phyloP scores from a whole-genome alignment of 805 yeast species.

The Lachancea fermentati region DNA sequence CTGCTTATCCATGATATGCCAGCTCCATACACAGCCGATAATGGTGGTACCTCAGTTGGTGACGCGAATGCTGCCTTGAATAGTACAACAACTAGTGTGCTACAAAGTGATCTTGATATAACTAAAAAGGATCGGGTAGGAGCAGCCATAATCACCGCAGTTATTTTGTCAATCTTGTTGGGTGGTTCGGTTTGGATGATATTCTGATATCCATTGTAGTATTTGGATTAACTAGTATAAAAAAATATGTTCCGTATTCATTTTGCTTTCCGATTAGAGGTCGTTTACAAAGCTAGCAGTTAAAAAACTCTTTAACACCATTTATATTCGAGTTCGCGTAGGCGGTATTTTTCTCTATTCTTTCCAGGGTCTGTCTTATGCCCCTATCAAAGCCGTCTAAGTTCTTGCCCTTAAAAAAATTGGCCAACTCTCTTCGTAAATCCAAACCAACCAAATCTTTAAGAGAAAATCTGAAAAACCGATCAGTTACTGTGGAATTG shows the following conservation, averaged over 20 bases:
- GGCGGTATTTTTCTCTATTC: constrained; percentile 13
- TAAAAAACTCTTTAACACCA: too few relatives aligned
- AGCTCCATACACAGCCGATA: constrained; percentile 47
- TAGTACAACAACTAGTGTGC: constrained; percentile 36
- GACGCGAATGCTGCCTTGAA: constrained; percentile 47
- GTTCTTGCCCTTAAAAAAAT: constrained; percentile 30
- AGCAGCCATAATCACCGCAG: constrained; percentile 81
- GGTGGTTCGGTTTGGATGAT: constrained; percentile 81
- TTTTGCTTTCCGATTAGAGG: neutral
- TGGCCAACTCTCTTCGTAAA: constrained; percentile 32
- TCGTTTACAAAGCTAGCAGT: too few relatives aligned
- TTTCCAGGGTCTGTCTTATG: constrained; percentile 16
- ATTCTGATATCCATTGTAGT: too few relatives aligned
- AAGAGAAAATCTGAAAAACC: constrained; percentile 35
- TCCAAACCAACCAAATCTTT: constrained; percentile 36
- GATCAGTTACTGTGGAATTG: constrained; percentile 42
- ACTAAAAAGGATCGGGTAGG: constrained; percentile 73
- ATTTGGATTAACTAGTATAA: too few relatives aligned
- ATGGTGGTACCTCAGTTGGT: constrained; percentile 54
- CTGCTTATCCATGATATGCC: constrained; percentile 40
- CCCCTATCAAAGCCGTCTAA: constrained; percentile 15
- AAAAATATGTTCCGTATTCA: too few relatives aligned
- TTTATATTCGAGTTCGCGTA: constrained; percentile 6
- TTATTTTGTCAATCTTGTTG: constrained; percentile 53
- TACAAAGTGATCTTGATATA: constrained; percentile 38